Conservation (phyloP, 768 basidiomycete species). For the Amanita phalloides region DNA sequence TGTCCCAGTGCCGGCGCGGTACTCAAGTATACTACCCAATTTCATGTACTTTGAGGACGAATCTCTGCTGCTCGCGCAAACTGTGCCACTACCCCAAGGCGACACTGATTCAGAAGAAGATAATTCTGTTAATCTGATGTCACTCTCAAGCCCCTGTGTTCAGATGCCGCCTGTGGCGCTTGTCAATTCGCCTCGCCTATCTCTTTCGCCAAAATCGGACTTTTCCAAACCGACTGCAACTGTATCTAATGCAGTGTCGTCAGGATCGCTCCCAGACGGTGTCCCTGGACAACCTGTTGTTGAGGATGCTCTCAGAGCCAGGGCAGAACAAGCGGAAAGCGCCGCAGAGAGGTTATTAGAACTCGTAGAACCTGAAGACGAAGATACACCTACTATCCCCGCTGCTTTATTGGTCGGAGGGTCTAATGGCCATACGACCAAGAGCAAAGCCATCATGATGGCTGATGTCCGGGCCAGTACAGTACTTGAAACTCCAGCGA, state of each 20-base stretch:
- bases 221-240: slow-evolving; percentile 35
- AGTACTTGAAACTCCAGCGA: slow-evolving; percentile 57
- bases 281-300: slow-evolving; percentile 38
- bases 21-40: slow-evolving; percentile 33
- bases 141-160: slow-evolving; percentile 64
- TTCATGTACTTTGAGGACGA: slow-evolving; percentile 35
- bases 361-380: slow-evolving; percentile 72
- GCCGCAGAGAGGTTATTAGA: slow-evolving; percentile 84
- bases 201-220: slow-evolving; percentile 44
- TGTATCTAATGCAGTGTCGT: slow-evolving; percentile 52
- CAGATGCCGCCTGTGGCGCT: slow-evolving; percentile 25
- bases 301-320: slow-evolving; percentile 78
- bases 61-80: slow-evolving; percentile 58
- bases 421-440: slow-evolving; percentile 20
- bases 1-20: slow-evolving; percentile 27
- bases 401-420: slow-evolving; percentile 39
- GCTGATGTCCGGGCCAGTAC: slow-evolving; percentile 19
- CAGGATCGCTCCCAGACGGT: slow-evolving; percentile 33
- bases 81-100: slow-evolving; percentile 66
- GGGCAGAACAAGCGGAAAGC: slow-evolving; percentile 90
- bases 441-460: slow-evolving; percentile 26
- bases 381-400: slow-evolving; percentile 45
- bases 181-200: slow-evolving; percentile 30
- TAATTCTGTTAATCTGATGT: slow-evolving; percentile 50
- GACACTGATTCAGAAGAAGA: slow-evolving; percentile 59